Evolutionary conservation across 495 filamentous ascomycete genomes (phyloP), one percentile per base, ranked within the genome.

Genomic region (Aspergillus panamensis): DNA sequence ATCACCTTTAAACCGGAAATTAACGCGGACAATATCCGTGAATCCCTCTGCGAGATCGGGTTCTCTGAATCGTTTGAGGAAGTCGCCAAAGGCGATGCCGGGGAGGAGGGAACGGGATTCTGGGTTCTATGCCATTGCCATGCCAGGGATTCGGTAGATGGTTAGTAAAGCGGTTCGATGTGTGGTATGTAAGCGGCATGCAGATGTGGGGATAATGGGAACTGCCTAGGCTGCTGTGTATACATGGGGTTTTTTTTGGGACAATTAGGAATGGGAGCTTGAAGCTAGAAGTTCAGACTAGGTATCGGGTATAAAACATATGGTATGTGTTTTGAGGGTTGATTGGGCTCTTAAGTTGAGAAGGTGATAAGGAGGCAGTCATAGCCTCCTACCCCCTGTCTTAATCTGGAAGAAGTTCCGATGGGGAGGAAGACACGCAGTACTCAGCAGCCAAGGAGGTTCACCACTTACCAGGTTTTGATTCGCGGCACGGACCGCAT

Each of bases 1-100:
- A 32, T 66, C 72, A 0, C 87, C 87, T 48, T 77, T 66, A 66
- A 88, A 89, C 64, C 80, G 66, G 65, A 96, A 96, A 14, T 87
- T 81, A 7, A 89, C 76, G 19, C 80, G 80, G 6, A 82, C 70
- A 19, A 98, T 81, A 63, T 96, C 90, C 50, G 87, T 78, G 68
- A 96, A 97, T 0, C 94, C 94, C 65, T 98, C 94, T 2, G 78
- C 72, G 8, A 81, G 61, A n/a, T 77, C 77, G 8, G 91, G 94
- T 62, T 86, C 81, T 61, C 82, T 82, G 70, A 87, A 92, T 49
- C 88, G 77, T 9, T 84, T 79, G 13, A 71, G 73, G 62, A 89
- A 98, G 21, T 84, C 79, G 10, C 78, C 82, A 69, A 96, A 97
- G 0, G 94, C 93, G 43, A 94, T 77, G 19, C 80, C 82, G 1